These are phyloP conservation scores for Pavlovales sp. DNA, from an alignment of 208 protist genomes.

Conservation along the genomic window DNA sequence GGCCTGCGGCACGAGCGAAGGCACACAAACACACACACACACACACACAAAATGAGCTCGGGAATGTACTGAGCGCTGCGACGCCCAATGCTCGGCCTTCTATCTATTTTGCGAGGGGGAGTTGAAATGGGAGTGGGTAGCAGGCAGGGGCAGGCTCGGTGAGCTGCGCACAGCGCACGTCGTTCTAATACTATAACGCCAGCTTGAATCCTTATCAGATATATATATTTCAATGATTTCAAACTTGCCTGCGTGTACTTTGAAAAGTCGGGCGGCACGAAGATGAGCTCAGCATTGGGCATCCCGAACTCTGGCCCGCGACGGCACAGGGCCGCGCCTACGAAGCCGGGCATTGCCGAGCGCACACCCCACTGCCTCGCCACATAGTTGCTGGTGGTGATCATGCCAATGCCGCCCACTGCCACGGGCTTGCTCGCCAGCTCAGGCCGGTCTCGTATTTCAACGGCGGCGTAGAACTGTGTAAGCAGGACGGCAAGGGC, in stretches of 20 bases:
- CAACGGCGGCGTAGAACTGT: constrained; percentile 71
- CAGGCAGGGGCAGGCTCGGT: too few species aligned
- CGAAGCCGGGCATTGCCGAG: constrained; percentile 75
- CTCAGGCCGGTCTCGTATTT: constrained; percentile 79
- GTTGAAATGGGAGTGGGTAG: not conserved
- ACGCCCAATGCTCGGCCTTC: too few species aligned
- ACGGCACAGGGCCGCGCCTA: constrained; percentile 27
- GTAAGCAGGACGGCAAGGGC: too few species aligned
- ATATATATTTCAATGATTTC: not conserved
- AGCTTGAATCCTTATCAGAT: not conserved
- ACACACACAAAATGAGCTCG: too few species aligned
- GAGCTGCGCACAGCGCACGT: too few species aligned
- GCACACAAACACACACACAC: too few species aligned
- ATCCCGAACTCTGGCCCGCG: not conserved
- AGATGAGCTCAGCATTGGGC: not conserved
- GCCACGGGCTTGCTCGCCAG: constrained; percentile 81
- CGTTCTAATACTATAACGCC: too few species aligned
- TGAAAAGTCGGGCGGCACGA: not conserved
- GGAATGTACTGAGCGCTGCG: too few species aligned
- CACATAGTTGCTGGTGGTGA: constrained; percentile 89
- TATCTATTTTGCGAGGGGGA: constrained; percentile 29
- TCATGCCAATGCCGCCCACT: constrained; percentile 82
- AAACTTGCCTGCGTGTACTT: constrained; percentile 25
- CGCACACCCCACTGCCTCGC: constrained; percentile 88
- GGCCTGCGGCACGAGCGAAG: too few species aligned